A percentile compares a stretch with the other conserved stretches of the same genome.
Conservation (phyloP, 2,329 filamentous ascomycete genomes). For the Colletotrichum horii region DNA sequence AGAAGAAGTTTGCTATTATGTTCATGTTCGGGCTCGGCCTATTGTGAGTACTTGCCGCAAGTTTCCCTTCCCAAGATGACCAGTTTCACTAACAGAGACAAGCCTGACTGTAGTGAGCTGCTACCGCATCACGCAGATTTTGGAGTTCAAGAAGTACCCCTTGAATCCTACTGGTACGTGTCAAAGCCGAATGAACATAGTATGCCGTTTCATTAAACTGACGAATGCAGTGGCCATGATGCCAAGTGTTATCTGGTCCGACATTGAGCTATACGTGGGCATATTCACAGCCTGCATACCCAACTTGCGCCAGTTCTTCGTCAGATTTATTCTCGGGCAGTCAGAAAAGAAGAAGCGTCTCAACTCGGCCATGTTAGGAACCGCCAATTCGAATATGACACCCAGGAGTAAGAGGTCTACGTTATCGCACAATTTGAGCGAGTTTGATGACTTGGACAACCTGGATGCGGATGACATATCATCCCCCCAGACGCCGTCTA, state of each 20-base stretch:
- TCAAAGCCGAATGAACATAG: not conserved
- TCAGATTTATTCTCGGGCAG: not conserved
- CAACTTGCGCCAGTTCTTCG: constrained; percentile 14
- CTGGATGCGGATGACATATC: not conserved
- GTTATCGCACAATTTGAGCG: not conserved
- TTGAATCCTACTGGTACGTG: constrained; percentile 10
- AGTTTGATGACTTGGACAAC: not conserved
- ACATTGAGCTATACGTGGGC: constrained; percentile 2
- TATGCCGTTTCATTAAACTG: not conserved
- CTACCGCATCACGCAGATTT: not conserved
- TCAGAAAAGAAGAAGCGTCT: constrained; percentile 11
- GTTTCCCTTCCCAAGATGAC: not conserved
- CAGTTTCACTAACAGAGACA: not conserved
- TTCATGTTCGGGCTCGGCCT: constrained; percentile 10
- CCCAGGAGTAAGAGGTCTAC: not conserved
- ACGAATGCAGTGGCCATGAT: not conserved
- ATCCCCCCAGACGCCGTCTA: not conserved
- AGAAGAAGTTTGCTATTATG: constrained; percentile 3
- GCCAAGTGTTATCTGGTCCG: not conserved
- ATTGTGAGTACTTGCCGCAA: not conserved
- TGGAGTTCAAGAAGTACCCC: not conserved
- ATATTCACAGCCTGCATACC: constrained; percentile 15
- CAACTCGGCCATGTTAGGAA: not conserved
- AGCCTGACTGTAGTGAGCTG: constrained; percentile 1
- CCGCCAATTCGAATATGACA: not conserved